phyloP scores from a whole-genome alignment of 208 protist genomes.

The Leishmania turanica region DNA sequence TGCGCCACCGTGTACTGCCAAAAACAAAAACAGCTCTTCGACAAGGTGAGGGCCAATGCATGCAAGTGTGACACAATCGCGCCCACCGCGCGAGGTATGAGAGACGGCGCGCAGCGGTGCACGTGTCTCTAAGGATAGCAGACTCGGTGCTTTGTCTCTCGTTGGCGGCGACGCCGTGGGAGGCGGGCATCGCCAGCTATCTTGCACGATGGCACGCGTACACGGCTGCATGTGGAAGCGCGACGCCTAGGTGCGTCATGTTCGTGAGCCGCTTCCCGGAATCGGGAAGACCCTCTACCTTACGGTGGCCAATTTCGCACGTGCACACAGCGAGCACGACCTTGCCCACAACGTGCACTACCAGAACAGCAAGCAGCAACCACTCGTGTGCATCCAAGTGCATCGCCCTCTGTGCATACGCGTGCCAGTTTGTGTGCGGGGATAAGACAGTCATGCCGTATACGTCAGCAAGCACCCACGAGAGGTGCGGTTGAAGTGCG shows the following conservation, averaged over 20 bases:
- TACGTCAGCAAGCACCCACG: slow-evolving; percentile 35
- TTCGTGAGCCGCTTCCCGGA: neutral
- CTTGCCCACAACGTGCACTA: neutral
- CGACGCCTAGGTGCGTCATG: neutral
- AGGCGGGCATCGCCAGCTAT: no score
- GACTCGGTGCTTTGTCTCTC: neutral
- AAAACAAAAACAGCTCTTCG: neutral
- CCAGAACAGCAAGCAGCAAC: neutral
- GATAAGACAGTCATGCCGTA: neutral
- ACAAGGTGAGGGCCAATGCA: neutral
- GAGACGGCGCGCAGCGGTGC: neutral
- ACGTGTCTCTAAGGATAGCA: neutral
- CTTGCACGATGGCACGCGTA: neutral
- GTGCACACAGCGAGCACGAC: neutral
- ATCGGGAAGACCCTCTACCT: neutral
- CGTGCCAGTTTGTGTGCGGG: neutral
- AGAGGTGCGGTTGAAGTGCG: slow-evolving; percentile 45
- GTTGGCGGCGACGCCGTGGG: neutral
- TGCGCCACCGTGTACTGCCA: neutral
- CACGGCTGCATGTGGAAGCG: neutral
- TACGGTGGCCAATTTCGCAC: neutral
- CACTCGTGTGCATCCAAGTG: neutral
- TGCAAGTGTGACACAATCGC: neutral
- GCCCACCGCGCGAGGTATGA: neutral
- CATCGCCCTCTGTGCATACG: neutral